Percentiles rank a stretch among this genome's conserved stretches.
These are phyloP conservation scores for Botrytis fabae DNA, from an alignment of 2,329 filamentous ascomycete species.

Conservation along the genomic window DNA sequence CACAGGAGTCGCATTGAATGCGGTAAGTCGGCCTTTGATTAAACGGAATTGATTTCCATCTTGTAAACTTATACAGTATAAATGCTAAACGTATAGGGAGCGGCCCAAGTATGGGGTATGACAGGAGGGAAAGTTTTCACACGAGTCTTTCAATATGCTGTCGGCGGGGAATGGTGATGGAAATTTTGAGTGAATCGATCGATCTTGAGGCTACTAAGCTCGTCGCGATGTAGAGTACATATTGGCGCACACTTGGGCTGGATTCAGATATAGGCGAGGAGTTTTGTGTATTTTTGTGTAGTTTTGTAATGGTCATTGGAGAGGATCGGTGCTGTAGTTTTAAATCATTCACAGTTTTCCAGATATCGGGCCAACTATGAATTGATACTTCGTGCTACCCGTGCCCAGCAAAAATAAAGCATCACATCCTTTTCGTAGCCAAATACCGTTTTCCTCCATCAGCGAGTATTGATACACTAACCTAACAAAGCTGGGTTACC, in stretches of 20 bases:
- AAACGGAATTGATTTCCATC: not conserved
- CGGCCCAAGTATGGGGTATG: conserved; percentile 25
- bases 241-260: not conserved
- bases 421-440: not conserved
- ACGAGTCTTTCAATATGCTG: conserved; percentile 50
- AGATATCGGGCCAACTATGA: not conserved
- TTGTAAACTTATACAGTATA: not conserved
- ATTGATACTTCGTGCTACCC: not conserved
- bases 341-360: not conserved
- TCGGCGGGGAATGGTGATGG: conserved; percentile 43
- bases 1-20: not conserved
- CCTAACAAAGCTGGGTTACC: conserved; percentile 27
- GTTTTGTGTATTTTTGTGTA: not conserved
- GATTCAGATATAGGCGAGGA: not conserved
- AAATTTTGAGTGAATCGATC: not conserved
- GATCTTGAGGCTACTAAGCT: not conserved
- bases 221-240: not conserved
- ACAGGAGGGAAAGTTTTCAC: conserved; percentile 52
- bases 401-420: not conserved
- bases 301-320: not conserved
- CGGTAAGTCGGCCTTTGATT: not conserved
- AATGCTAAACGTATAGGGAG: conserved; percentile 1
- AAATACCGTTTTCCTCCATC: not conserved
- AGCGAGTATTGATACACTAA: not conserved
- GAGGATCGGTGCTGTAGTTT: not conserved